Percentiles rank a stretch among this genome's conserved stretches.
Conservation (phyloP, 805 yeast genomes). For the Candida taoyuanica region DNA sequence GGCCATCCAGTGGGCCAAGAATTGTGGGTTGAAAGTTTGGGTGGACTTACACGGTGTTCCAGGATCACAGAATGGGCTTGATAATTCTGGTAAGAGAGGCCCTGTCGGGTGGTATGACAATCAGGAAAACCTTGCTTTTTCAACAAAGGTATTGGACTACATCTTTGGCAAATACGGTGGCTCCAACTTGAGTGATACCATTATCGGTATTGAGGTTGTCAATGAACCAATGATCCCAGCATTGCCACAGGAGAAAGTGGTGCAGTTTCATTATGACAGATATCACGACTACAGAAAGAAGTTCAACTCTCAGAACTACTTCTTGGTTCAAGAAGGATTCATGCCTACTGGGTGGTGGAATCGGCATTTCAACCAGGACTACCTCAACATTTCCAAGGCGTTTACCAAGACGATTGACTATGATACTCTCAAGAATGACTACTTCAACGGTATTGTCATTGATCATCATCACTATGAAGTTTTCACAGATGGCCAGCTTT, state of each 20-base stretch:
- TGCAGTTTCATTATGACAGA: constrained; percentile 30
- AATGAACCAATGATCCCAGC: constrained; percentile 67
- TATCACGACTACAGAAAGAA: constrained; percentile 26
- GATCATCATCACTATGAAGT: constrained; percentile 94
- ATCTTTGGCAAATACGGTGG: constrained; percentile 52
- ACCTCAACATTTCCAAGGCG: constrained; percentile 26
- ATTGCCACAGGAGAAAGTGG: constrained; percentile 36
- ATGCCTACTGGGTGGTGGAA: constrained; percentile 53
- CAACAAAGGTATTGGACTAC: constrained; percentile 44
- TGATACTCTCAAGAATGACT: constrained; percentile 16
- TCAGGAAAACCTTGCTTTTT: constrained; percentile 40
- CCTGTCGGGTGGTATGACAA: constrained; percentile 38
- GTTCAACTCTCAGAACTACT: constrained; percentile 29
- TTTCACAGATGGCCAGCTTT: constrained; percentile 60
- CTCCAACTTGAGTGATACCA: constrained; percentile 44
- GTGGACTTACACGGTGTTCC: constrained; percentile 79
- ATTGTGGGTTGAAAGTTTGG: constrained; percentile 60
- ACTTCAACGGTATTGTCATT: constrained; percentile 57
- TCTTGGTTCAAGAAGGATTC: constrained; percentile 68
- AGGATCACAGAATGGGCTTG: constrained; percentile 85
- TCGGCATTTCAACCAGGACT: constrained; percentile 33
- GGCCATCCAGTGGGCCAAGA: constrained; percentile 65
- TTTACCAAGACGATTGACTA: constrained; percentile 25
- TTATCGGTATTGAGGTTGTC: constrained; percentile 63
- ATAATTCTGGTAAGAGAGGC: constrained; percentile 65